Evolutionary conservation across 768 basidiomycete genomes (phyloP), one percentile per base, ranked within the genome.

Genomic region (Podaxis mareebaensis): DNA sequence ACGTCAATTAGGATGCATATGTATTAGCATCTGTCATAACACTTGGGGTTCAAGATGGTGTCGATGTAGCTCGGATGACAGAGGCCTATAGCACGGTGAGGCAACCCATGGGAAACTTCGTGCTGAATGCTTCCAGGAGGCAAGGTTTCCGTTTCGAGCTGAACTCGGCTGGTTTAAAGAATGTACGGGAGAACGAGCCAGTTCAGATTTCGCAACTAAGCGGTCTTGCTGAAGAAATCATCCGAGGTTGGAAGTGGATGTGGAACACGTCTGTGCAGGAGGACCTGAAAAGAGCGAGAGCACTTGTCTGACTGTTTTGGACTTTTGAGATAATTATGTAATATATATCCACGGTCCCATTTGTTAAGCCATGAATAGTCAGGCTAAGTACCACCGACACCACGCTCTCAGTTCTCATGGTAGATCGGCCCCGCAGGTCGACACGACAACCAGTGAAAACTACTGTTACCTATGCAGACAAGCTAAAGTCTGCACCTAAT

Each of bases 31-130:
- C 65, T 55, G 64, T 71, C 49, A 39, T 72, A 51, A 26, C 42
- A 22, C 15, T 36, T 20, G 61, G 42, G 0, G 28, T 75, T 24
- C 69, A 72, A 10, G 67, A 62, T 33, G 72, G 71, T 3, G 69
- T 78, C 15, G 68, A 65, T 3, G 68, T 76, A 26, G 75, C 58
- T 0, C 38, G 52, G 17, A 54, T 67, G 10, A 58, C 53, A 17
- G 28, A 64, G 12, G 46, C 67, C 15, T 70, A 79, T 57, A 74
- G 75, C 64, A 66, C 69, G 5, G 49, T 81, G 11, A 74, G 80
- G 24, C 75, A 78, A 22, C 79, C 78, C 11, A 78, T 76, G 57
- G 68, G 74, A 12, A 69, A 74, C 26, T 70, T 72, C 30, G 73
- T 68, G 28, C 64, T 67, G 15, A 62, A 55, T 65, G 68, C 55